phyloP scores from a whole-genome alignment of 805 yeast genomes.

The Myxozyma udenii region DNA sequence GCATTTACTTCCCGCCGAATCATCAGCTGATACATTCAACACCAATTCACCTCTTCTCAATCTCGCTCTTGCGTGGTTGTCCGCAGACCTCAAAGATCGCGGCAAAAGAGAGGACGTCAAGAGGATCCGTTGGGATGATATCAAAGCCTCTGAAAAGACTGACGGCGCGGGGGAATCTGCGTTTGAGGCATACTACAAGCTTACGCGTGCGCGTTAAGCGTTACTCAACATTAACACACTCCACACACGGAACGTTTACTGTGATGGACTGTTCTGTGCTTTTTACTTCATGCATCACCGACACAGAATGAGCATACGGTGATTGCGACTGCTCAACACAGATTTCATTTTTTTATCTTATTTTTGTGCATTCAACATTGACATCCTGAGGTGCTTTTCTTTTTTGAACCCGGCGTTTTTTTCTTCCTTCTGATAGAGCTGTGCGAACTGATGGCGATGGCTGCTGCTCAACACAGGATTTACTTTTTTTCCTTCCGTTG shows the following conservation, averaged over 20 bases:
- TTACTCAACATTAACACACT: background rate
- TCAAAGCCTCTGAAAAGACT: slow-evolving; percentile 36
- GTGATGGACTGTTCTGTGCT: background rate
- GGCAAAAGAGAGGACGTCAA: slow-evolving; percentile 51
- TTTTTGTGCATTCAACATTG: too few species aligned
- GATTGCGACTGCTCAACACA: too few species aligned
- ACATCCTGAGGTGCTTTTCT: too few species aligned
- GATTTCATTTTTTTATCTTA: too few species aligned
- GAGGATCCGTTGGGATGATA: slow-evolving; percentile 57
- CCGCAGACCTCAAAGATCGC: slow-evolving; percentile 45
- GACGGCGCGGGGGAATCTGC: slow-evolving; percentile 24
- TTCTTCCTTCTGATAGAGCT: too few species aligned
- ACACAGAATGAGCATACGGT: too few species aligned
- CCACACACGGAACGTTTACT: background rate
- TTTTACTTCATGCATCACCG: too few species aligned
- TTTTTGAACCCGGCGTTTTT: too few species aligned
- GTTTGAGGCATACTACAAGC: slow-evolving; percentile 29
- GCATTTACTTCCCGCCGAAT: background rate
- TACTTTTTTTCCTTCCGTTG: too few species aligned
- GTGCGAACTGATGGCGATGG: too few species aligned
- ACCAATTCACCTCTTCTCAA: slow-evolving; percentile 38
- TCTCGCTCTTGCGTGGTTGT: slow-evolving; percentile 40
- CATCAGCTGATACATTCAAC: background rate
- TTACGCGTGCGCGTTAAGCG: slow-evolving; percentile 23
- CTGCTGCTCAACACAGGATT: too few species aligned